phyloP scores from a whole-genome alignment of 495 filamentous ascomycete genomes.

The Penicillium samsonianum region DNA sequence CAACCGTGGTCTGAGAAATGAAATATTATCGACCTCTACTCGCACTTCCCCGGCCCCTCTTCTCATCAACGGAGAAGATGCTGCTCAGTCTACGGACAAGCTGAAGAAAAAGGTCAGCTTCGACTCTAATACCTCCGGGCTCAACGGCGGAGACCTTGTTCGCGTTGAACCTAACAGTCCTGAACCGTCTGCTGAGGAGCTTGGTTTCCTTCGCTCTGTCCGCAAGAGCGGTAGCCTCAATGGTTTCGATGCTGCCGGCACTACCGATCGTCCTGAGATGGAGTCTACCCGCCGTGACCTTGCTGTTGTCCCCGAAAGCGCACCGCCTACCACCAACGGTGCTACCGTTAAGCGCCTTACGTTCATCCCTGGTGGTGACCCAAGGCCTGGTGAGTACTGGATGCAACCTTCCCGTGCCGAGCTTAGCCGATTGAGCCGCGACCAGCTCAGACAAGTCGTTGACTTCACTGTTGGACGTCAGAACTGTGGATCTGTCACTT shows the following conservation, averaged over 20 bases:
- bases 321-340: conserved; percentile 36
- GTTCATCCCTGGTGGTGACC: conserved; percentile 48
- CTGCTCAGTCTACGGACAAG: conserved; percentile 39
- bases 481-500: conserved; percentile 74
- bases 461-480: conserved; percentile 81
- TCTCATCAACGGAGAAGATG: conserved; percentile 53
- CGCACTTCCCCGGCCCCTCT: conserved; percentile 34
- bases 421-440: conserved; percentile 69
- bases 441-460: conserved; percentile 67
- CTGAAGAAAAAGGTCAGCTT: conserved; percentile 90
- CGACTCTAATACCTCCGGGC: conserved; percentile 56
- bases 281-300: conserved; percentile 75
- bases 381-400: conserved; percentile 75
- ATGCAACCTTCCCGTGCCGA: conserved; percentile 73
- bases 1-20: conserved; percentile 76
- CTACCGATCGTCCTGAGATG: conserved; percentile 59
- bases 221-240: conserved; percentile 48
- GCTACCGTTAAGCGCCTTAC: conserved; percentile 31
- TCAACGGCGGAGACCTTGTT: conserved; percentile 47
- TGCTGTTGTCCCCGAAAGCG: conserved; percentile 74
- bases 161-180: conserved; percentile 49
- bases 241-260: conserved; percentile 49
- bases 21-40: conserved; percentile 60
- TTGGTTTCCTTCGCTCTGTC: conserved; percentile 64
- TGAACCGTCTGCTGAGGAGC: conserved; percentile 63